phyloP scores from a whole-genome alignment of 176 grass and related monocot species.

The Bolboschoenus planiculmis region DNA sequence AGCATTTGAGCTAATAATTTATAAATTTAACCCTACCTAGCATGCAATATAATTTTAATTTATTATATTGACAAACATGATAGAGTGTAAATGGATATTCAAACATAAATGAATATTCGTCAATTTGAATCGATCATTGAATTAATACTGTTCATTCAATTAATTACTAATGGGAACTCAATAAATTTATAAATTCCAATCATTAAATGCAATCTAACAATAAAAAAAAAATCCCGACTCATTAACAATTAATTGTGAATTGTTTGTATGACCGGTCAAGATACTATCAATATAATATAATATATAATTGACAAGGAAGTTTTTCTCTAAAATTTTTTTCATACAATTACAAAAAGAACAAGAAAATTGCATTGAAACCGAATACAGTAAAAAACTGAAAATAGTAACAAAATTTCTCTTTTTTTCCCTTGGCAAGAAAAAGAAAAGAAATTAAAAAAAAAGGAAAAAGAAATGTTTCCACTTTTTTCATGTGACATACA shows the following conservation, averaged over 20 bases:
- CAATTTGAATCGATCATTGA: neutral
- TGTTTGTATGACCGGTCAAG: neutral
- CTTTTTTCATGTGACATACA: neutral
- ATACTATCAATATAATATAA: neutral
- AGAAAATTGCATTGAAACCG: neutral
- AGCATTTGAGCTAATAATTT: neutral
- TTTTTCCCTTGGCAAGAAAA: neutral
- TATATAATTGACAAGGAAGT: neutral
- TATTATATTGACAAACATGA: neutral
- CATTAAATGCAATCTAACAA: constrained; percentile 2
- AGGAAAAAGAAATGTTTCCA: neutral
- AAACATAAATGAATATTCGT: neutral
- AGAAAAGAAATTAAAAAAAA: neutral
- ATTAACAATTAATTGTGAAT: neutral
- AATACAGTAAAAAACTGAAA: neutral
- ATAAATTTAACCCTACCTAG: neutral
- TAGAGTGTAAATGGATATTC: neutral
- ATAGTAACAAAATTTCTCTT: neutral
- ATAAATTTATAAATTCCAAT: neutral
- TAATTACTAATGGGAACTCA: neutral
- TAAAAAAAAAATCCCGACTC: neutral
- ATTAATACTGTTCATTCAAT: neutral
- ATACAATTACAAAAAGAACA: neutral
- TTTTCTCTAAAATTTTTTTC: neutral
- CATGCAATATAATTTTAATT: neutral